Evolutionary conservation across 768 basidiomycete species (phyloP).

Genomic region (Leccinum boreale): DNA sequence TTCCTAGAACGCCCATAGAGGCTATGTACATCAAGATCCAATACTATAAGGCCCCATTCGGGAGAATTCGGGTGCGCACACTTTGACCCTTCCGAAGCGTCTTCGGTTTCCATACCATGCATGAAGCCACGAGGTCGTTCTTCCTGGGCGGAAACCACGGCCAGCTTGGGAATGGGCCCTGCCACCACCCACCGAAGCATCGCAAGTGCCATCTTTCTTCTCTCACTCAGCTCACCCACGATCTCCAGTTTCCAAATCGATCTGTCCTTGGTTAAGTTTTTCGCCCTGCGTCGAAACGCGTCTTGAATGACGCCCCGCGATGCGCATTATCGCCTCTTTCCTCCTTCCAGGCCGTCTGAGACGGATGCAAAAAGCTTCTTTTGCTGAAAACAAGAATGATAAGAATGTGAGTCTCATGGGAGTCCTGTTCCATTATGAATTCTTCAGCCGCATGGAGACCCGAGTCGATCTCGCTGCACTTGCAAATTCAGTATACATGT

Average conservation of each 20-base stretch:
- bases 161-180: conserved; percentile 11
- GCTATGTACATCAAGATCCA: neutral
- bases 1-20: conserved; percentile 3
- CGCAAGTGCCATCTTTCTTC: neutral
- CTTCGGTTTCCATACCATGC: conserved; percentile 5
- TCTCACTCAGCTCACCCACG: conserved; percentile 1
- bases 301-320: conserved; percentile 2
- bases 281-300: neutral
- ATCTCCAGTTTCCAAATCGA: conserved; percentile 10
- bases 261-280: conserved; percentile 4
- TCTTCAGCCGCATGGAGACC: conserved; percentile 1
- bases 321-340: conserved; percentile 20
- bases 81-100: conserved; percentile 6
- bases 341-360: neutral
- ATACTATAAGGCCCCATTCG: conserved; percentile 3
- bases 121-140: conserved; percentile 16
- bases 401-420: neutral
- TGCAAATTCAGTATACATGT: conserved; percentile 1
- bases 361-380: neutral
- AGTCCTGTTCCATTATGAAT: neutral
- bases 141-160: conserved; percentile 13
- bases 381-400: neutral
- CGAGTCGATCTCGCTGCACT: conserved; percentile 25
- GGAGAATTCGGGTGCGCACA: conserved; percentile 9
- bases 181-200: conserved; percentile 14